Percentiles rank a stretch among this genome's conserved stretches.
Conservation (phyloP, 2,329 filamentous ascomycete species). For the Phialophora tarda region DNA sequence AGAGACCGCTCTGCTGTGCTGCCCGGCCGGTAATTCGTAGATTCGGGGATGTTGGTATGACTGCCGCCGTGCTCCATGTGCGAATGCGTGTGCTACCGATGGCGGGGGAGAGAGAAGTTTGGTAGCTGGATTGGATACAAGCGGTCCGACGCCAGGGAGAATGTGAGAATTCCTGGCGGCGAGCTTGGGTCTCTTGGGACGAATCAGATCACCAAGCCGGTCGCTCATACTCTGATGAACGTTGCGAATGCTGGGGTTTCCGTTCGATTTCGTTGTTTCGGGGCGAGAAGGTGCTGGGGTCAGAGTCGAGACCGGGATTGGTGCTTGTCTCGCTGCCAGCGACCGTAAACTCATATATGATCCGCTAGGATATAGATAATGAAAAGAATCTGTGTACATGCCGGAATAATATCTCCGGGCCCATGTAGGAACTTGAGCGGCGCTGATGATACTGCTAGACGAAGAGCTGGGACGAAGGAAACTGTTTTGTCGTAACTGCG, state of each 20-base stretch:
- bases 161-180: conserved; percentile 37
- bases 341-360: conserved; percentile 31
- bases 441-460: conserved; percentile 51
- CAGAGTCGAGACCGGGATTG: conserved; percentile 21
- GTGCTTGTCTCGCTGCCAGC: conserved; percentile 18
- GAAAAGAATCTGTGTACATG: conserved; percentile 38
- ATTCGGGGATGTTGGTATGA: conserved; percentile 21
- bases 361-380: conserved; percentile 33
- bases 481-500: conserved; percentile 44
- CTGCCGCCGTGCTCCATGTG: conserved; percentile 21
- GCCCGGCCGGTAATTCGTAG: neutral
- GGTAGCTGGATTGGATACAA: conserved; percentile 38
- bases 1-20: conserved; percentile 36
- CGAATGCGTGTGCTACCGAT: conserved; percentile 23
- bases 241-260: conserved; percentile 24
- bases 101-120: conserved; percentile 21
- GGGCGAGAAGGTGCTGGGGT: conserved; percentile 38
- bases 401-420: conserved; percentile 67
- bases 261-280: conserved; percentile 35
- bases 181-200: conserved; percentile 29
- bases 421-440: conserved; percentile 52
- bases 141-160: conserved; percentile 37
- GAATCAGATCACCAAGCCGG: conserved; percentile 26
- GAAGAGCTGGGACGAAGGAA: conserved; percentile 47
- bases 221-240: conserved; percentile 30